Conservation (phyloP, 768 basidiomycete species). For the Suillus subalutaceus region DNA sequence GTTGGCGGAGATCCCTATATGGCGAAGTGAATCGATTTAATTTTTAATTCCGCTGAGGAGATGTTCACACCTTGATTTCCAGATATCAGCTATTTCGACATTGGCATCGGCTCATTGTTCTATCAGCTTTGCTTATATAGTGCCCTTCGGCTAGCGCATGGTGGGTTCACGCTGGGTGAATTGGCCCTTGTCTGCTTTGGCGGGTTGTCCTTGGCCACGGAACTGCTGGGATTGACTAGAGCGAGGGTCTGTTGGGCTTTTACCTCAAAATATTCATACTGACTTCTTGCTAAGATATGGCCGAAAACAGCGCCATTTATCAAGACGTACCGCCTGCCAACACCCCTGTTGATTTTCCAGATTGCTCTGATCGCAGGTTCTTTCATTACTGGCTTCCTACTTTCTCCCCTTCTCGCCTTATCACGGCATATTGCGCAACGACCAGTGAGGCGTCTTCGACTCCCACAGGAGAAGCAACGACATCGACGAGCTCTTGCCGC, state of each 20-base stretch:
- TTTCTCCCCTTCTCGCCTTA: slow-evolving; percentile 91
- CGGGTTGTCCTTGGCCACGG: slow-evolving; percentile 84
- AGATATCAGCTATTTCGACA: slow-evolving; percentile 83
- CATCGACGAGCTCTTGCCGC: slow-evolving; percentile 83
- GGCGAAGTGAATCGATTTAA: slow-evolving; percentile 62
- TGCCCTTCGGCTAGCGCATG: slow-evolving; percentile 85
- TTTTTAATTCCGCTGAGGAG: neutral
- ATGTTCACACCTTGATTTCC: slow-evolving; percentile 15
- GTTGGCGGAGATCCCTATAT: slow-evolving; percentile 51
- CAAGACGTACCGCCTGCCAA: slow-evolving; percentile 91
- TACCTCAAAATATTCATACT: slow-evolving; percentile 1
- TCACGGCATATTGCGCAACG: slow-evolving; percentile 90
- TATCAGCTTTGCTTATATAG: slow-evolving; percentile 93
- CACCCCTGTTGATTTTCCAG: slow-evolving; percentile 90
- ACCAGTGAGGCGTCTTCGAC: slow-evolving; percentile 78
- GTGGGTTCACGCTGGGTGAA: slow-evolving; percentile 96
- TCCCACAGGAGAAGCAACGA: slow-evolving; percentile 79
- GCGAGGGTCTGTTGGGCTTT: slow-evolving; percentile 54
- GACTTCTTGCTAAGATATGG: slow-evolving; percentile 58
- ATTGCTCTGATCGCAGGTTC: slow-evolving; percentile 91
- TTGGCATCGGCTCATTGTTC: slow-evolving; percentile 71
- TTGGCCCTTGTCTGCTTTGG: slow-evolving; percentile 88
- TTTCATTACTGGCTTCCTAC: slow-evolving; percentile 87
- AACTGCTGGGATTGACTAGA: slow-evolving; percentile 82
- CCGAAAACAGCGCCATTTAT: slow-evolving; percentile 80